Evolutionary conservation across 1,284 basidiomycete species (phyloP), one percentile per base, ranked within the genome.

Genomic region (Moesziomyces sp.): DNA sequence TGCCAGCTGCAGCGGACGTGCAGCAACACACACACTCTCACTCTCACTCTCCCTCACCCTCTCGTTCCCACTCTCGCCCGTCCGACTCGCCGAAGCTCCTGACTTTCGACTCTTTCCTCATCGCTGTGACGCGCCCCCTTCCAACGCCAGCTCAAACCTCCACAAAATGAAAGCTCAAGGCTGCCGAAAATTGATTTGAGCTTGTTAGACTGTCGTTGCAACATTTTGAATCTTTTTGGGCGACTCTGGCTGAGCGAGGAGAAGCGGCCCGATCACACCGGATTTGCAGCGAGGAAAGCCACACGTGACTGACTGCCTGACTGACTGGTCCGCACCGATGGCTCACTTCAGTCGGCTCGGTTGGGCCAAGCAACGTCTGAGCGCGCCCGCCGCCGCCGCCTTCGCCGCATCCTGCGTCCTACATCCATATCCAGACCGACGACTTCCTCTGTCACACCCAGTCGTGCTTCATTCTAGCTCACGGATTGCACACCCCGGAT

Each of bases 301-400:
- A 38, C 58, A 60, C 58, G 51, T 54, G 24, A 26, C 24, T 54
- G 58, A 60, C 58, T 53, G 30, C 58, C 46, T 54, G 24, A 26
- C 24, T 54, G 58, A 60, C 58, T 53, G 30, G 46, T 35, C 23
- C 14, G n/a, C 23, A 50, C 35, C 9, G 30, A 30, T 30, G 30
- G 30, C 30, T 30, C 30, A 30, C 11, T 30, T 30, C 30, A 8
- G 30, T 30, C 30, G 30, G 30, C 30, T 30, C 30, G 30, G 30
- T 30, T 30, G 14, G 49, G 16, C 40, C 19, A 9, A 28, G 1
- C n/a, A 38, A 44, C 21, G 53, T 62, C 60, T 55, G 24, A 26
- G 24, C 24, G 24, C 24, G 24, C 6, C 24, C 24, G 24, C 24
- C 24, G 24, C 24, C 24, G 24, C 24, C 24, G 24, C 30, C 11